These are phyloP conservation scores for Echium plantagineum DNA, from an alignment of 257 asterid genomes.

Conservation along the genomic window DNA sequence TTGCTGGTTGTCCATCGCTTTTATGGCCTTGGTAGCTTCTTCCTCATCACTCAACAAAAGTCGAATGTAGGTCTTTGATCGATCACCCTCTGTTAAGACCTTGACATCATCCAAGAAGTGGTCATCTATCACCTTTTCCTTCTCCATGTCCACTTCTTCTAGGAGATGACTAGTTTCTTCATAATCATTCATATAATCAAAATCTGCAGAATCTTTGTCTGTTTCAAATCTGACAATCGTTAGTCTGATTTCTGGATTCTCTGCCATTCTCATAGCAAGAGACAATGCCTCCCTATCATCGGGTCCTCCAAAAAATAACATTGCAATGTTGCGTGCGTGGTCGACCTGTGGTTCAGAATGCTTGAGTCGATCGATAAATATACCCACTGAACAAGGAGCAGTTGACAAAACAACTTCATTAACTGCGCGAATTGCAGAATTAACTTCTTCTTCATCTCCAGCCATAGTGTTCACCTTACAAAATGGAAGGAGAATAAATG, in stretches of 20 bases:
- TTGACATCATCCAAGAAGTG: conserved; percentile 48
- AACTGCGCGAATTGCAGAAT: conserved; percentile 45
- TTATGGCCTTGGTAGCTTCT: conserved; percentile 59
- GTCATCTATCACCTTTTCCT: conserved; percentile 49
- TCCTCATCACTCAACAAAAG: conserved; percentile 61
- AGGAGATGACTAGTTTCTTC: conserved; percentile 26
- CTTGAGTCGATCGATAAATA: conserved; percentile 49
- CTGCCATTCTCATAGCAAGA: conserved; percentile 71
- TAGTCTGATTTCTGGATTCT: conserved; percentile 26
- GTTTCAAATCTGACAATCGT: conserved; percentile 59
- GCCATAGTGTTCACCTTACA: conserved; percentile 41
- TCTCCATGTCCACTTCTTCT: conserved; percentile 33
- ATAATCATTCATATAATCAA: conserved; percentile 6
- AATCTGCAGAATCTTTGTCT: conserved; percentile 20
- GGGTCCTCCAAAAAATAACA: conserved; percentile 68
- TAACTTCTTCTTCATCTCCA: conserved; percentile 63
- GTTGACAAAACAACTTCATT: conserved; percentile 57
- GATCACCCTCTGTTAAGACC: conserved; percentile 25
- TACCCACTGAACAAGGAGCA: conserved; percentile 88
- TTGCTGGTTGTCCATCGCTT: conserved; percentile 46
- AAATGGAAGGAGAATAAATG: conserved; percentile 66
- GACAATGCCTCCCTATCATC: conserved; percentile 85
- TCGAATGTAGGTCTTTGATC: conserved; percentile 32
- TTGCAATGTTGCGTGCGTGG: conserved; percentile 32
- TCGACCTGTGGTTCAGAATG: conserved; percentile 17